A percentile compares a stretch with the other conserved stretches of the same genome.
phyloP scores from a whole-genome alignment of 2,329 filamentous ascomycete species.

The Didymellaceae sp. region DNA sequence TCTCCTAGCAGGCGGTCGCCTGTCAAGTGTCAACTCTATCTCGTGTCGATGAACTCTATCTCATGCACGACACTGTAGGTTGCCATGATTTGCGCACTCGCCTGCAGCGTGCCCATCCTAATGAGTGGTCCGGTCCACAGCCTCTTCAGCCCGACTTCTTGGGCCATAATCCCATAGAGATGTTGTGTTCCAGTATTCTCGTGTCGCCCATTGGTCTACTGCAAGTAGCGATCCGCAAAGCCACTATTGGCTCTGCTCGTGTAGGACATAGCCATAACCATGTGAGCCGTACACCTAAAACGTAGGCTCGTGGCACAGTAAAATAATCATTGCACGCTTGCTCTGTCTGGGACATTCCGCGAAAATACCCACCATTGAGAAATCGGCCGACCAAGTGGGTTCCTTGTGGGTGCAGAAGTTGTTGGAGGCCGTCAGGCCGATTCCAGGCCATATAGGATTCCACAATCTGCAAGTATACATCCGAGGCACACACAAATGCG shows the following conservation, averaged over 20 bases:
- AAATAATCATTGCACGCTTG: conserved; percentile 17
- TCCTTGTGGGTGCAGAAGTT: conserved; percentile 6
- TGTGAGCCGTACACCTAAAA: conserved; percentile 8
- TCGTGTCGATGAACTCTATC: conserved; percentile 26
- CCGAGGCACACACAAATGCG: conserved; percentile 9
- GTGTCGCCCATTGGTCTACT: background rate
- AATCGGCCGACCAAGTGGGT: conserved; percentile 7
- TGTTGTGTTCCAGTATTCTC: conserved; percentile 12
- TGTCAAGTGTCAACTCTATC: conserved; percentile 36
- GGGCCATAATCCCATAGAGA: conserved; percentile 19
- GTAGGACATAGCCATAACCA: conserved; percentile 9
- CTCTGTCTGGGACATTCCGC: conserved; percentile 8
- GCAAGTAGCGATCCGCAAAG: conserved; percentile 13
- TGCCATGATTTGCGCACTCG: conserved; percentile 4
- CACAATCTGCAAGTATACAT: conserved; percentile 3
- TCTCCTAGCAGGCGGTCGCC: conserved; percentile 26
- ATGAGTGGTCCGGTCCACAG: conserved; percentile 16
- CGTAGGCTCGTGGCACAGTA: conserved; percentile 31
- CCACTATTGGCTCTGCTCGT: conserved; percentile 26
- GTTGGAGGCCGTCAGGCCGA: conserved; percentile 8
- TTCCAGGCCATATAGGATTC: conserved; percentile 11
- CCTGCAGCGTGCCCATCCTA: conserved; percentile 27
- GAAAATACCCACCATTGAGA: too few relatives aligned
- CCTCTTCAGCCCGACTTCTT: conserved; percentile 17
- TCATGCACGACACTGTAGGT: background rate